Conservation (phyloP, 2,329 filamentous ascomycete genomes). For the Epichloe gansuensis region DNA sequence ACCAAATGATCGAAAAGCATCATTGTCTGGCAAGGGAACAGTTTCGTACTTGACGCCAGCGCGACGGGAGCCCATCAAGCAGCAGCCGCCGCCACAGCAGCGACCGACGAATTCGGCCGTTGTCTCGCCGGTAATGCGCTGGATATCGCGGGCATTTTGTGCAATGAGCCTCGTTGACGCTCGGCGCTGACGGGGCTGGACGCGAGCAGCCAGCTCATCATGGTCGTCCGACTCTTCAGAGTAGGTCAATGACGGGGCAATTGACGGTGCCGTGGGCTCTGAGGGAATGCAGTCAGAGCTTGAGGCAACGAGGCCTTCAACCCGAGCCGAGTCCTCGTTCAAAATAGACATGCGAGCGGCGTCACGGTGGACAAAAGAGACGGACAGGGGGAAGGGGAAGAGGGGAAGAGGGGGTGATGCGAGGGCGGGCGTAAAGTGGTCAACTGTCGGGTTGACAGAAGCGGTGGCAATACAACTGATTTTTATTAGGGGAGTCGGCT, state of each 20-base stretch:
- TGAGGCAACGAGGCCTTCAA: constrained; percentile 29
- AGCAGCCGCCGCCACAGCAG: constrained; percentile 55
- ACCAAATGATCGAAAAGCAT: constrained; percentile 68
- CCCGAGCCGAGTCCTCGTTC: constrained; percentile 18
- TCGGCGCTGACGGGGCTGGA: constrained; percentile 40
- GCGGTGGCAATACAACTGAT: neutral
- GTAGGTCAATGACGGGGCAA: constrained; percentile 50
- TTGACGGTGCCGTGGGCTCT: constrained; percentile 34
- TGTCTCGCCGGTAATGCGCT: constrained; percentile 52
- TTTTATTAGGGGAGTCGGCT: neutral
- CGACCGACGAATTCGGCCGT: constrained; percentile 48
- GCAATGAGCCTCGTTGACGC: constrained; percentile 59
- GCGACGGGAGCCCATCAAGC: constrained; percentile 36
- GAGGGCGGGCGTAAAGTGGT: neutral
- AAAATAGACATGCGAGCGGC: constrained; percentile 13
- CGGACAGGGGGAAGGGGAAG: too few relatives aligned
- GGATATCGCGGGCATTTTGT: constrained; percentile 49
- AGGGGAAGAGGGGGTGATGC: neutral
- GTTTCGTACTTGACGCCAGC: constrained; percentile 39
- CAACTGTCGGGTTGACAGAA: neutral
- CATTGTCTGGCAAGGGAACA: constrained; percentile 59
- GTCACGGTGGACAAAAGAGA: neutral
- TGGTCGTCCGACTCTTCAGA: constrained; percentile 51
- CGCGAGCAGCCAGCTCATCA: constrained; percentile 35
- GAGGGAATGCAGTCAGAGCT: constrained; percentile 30